These are phyloP conservation scores for Thozetella sp. DNA, from an alignment of 495 filamentous ascomycete species.

Conservation along the genomic window DNA sequence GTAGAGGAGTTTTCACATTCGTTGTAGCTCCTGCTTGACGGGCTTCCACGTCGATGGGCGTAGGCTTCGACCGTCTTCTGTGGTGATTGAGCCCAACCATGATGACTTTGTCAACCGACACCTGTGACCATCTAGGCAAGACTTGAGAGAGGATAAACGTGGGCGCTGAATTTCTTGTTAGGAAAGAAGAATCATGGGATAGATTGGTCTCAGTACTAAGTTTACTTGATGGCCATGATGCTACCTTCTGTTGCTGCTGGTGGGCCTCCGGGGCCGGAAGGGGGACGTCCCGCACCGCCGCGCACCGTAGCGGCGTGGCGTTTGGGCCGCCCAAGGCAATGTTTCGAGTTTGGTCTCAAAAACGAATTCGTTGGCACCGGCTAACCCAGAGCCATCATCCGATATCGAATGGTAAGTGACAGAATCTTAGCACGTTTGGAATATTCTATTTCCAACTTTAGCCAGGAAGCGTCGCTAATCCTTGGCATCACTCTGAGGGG, in stretches of 20 bases:
- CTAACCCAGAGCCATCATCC: background rate
- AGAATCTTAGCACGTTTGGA: background rate
- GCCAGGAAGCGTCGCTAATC: background rate
- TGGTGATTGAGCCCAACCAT: background rate
- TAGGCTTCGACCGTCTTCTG: background rate
- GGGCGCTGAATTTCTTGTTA: too few species aligned
- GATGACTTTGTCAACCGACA: background rate
- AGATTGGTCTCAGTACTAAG: too few species aligned
- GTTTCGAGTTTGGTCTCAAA: background rate
- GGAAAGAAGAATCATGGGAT: too few species aligned
- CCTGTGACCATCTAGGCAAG: background rate
- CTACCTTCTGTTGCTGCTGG: too few species aligned
- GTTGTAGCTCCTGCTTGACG: background rate
- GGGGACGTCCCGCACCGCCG: background rate
- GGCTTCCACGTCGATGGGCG: background rate
- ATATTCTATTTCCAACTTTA: background rate
- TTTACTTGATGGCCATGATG: too few species aligned
- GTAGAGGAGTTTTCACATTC: background rate
- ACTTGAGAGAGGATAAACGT: background rate
- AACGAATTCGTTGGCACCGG: background rate
- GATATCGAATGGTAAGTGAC: background rate
- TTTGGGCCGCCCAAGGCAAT: background rate
- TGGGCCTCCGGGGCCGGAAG: background rate
- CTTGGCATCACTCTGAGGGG: background rate
- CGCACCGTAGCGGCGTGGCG: background rate